These are phyloP conservation scores for Monosporascus ibericus DNA, from an alignment of 2,329 filamentous ascomycete species.

Conservation along the genomic window DNA sequence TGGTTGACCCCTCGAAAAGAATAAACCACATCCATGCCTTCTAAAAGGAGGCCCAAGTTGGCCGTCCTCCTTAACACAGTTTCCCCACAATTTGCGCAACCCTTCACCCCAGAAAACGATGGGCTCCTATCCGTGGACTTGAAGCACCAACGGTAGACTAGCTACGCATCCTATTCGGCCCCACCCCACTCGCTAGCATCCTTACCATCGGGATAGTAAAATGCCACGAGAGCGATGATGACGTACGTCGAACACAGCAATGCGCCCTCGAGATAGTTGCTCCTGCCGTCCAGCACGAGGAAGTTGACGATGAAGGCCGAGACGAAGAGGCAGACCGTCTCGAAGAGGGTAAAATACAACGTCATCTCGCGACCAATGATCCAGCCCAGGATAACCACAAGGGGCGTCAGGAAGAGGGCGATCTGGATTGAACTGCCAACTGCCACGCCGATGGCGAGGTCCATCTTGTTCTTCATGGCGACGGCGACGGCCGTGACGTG, in stretches of 20 bases:
- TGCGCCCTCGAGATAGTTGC: constrained; percentile 80
- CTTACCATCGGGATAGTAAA: constrained; percentile 53
- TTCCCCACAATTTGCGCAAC: too few species aligned
- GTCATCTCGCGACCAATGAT: constrained; percentile 63
- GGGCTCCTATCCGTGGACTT: too few species aligned
- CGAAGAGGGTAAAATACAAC: constrained; percentile 81
- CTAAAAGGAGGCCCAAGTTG: constrained; percentile 8
- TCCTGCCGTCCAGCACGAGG: constrained; percentile 75
- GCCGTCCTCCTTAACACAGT: neutral
- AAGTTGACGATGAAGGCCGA: constrained; percentile 85
- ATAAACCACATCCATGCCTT: neutral
- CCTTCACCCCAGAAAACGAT: too few species aligned
- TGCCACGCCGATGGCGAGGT: constrained; percentile 66
- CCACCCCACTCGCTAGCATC: constrained; percentile 36
- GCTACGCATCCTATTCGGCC: constrained; percentile 7
- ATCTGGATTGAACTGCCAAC: constrained; percentile 69
- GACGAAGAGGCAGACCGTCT: constrained; percentile 81
- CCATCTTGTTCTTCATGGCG: constrained; percentile 71
- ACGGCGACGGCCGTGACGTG: constrained; percentile 67
- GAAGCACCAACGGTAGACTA: too few species aligned
- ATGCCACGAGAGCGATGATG: constrained; percentile 61
- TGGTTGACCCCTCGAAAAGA: neutral
- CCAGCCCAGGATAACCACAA: constrained; percentile 69
- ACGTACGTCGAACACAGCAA: constrained; percentile 61
- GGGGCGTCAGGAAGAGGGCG: constrained; percentile 62